Conservation (phyloP, 345 rosid genomes). For the Arabidopsis arenosa region DNA sequence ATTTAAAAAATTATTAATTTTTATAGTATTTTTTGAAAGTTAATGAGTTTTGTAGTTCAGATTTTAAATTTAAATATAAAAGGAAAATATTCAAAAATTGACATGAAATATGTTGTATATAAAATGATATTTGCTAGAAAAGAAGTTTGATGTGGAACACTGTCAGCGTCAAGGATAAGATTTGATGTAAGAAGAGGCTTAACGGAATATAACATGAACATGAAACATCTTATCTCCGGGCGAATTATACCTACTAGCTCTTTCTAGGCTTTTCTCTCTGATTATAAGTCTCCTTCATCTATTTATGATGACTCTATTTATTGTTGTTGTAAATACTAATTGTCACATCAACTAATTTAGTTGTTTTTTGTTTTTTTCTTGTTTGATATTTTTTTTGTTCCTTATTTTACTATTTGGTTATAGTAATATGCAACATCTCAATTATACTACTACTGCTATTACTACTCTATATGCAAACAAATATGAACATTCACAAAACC, state of each 20-base stretch:
- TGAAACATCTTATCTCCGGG: slow-evolving; percentile 28
- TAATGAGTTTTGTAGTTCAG: background rate
- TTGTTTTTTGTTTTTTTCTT: background rate
- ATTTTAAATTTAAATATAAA: background rate
- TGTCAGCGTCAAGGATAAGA: slow-evolving; percentile 37
- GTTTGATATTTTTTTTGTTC: background rate
- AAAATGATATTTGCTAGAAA: slow-evolving; percentile 4
- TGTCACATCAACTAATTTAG: slow-evolving; percentile 18
- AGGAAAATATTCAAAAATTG: background rate
- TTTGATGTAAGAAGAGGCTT: slow-evolving; percentile 30
- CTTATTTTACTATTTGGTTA: slow-evolving; percentile 9
- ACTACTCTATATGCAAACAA: too few relatives aligned
- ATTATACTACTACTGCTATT: background rate
- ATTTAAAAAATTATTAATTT: background rate
- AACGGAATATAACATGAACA: slow-evolving; percentile 38
- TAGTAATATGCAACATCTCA: slow-evolving; percentile 1
- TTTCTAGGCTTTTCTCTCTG: background rate
- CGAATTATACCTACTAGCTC: slow-evolving; percentile 6
- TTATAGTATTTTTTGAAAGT: background rate
- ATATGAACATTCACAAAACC: background rate
- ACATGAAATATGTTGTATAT: background rate
- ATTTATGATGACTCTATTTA: slow-evolving; percentile 27
- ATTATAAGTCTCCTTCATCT: slow-evolving; percentile 12
- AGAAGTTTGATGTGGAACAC: slow-evolving; percentile 26
- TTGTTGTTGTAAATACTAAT: slow-evolving; percentile 16